phyloP scores from a whole-genome alignment of 768 basidiomycete species.

The Ephemerocybe angulata region DNA sequence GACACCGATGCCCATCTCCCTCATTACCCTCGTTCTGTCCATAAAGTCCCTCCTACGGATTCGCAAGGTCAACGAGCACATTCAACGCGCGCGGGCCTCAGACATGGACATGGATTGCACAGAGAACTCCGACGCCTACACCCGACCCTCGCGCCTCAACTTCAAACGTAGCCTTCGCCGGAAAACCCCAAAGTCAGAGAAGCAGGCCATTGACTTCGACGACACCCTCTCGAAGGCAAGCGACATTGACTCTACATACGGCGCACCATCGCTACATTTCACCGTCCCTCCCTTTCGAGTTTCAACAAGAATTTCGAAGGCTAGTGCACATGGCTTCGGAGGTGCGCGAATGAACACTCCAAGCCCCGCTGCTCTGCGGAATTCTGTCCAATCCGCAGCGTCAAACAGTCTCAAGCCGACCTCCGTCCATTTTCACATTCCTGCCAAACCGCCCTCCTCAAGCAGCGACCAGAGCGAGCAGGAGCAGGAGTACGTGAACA shows the following conservation, averaged over 20 bases:
- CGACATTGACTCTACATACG: too few relatives aligned
- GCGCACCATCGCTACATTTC: too few relatives aligned
- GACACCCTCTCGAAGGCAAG: too few relatives aligned
- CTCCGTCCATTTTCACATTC: constrained; percentile 2
- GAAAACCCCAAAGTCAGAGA: too few relatives aligned
- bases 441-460: constrained; percentile 1
- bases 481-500: not conserved
- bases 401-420: too few relatives aligned
- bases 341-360: too few relatives aligned
- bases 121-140: constrained; percentile 1
- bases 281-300: too few relatives aligned
- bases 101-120: constrained; percentile 1
- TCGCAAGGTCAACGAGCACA: constrained; percentile 32
- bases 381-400: too few relatives aligned
- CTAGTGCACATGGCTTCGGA: too few relatives aligned
- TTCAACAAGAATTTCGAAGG: too few relatives aligned
- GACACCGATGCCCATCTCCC: constrained; percentile 43
- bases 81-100: constrained; percentile 30
- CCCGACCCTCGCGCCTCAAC: constrained; percentile 7
- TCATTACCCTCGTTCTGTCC: constrained; percentile 53
- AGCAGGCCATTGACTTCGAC: too few relatives aligned
- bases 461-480: not conserved
- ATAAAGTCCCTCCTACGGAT: constrained; percentile 37
- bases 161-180: not conserved
- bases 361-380: too few relatives aligned